phyloP scores from a whole-genome alignment of 139 green algal genomes.

The Raphidocelis subcapitata region DNA sequence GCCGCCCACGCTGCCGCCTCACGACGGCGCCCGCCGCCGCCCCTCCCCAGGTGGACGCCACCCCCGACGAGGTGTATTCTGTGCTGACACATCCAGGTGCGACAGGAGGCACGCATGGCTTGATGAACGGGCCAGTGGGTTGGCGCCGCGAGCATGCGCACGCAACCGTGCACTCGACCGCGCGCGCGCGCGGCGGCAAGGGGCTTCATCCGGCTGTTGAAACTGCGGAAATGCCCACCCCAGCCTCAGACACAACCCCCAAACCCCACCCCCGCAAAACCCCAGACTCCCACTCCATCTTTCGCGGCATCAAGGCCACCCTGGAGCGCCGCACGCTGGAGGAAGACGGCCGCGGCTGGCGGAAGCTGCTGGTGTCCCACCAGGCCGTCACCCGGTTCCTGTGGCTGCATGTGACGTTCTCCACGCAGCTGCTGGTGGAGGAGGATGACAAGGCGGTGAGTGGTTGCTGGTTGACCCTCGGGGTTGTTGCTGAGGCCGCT shows the following conservation, averaged over 20 bases:
- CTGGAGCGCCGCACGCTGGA: neutral
- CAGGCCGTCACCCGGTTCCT: slow-evolving; percentile 20
- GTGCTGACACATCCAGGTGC: slow-evolving; percentile 23
- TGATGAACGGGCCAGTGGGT: neutral
- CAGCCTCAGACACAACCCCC: neutral
- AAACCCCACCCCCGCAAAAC: neutral
- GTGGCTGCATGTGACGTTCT: slow-evolving; percentile 28
- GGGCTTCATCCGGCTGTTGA: neutral
- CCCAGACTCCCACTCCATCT: slow-evolving; percentile 22
- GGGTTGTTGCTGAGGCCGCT: too few species aligned
- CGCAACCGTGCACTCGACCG: neutral
- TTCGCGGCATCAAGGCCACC: slow-evolving; percentile 26
- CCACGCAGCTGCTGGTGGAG: slow-evolving; percentile 19
- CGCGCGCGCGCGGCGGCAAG: neutral
- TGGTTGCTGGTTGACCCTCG: too few species aligned
- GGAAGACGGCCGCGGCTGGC: slow-evolving; percentile 13
- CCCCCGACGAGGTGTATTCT: slow-evolving; percentile 20
- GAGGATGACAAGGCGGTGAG: slow-evolving; percentile 16
- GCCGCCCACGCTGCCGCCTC: neutral
- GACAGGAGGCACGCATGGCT: neutral
- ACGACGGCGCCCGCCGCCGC: neutral
- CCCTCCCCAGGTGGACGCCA: slow-evolving; percentile 13
- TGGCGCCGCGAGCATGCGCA: neutral
- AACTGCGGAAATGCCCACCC: neutral
- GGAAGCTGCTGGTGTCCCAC: slow-evolving; percentile 23